These are phyloP conservation scores for Monosporascus sp. DNA, from an alignment of 2,329 filamentous ascomycete species.

Conservation along the genomic window DNA sequence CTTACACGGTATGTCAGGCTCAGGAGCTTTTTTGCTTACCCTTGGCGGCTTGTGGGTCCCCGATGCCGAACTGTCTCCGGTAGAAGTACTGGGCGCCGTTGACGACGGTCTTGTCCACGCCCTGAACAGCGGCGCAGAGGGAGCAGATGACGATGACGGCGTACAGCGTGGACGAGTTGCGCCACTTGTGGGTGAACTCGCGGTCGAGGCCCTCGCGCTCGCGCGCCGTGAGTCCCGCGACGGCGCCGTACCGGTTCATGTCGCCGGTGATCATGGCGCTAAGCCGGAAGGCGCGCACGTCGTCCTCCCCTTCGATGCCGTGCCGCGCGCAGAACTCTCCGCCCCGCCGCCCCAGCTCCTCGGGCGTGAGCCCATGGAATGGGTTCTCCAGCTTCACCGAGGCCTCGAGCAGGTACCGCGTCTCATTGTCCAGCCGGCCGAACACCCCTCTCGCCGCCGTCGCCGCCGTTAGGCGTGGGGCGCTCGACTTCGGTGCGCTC, in stretches of 20 bases:
- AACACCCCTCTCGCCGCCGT: constrained; percentile 3
- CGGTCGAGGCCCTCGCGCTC: constrained; percentile 54
- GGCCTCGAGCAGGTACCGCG: constrained; percentile 27
- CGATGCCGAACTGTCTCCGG: constrained; percentile 55
- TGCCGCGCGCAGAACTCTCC: constrained; percentile 53
- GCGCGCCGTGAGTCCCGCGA: constrained; percentile 49
- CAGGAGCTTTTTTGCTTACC: constrained; percentile 8
- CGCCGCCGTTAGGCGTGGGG: constrained; percentile 4
- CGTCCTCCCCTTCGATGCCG: constrained; percentile 48
- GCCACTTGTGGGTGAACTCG: constrained; percentile 64
- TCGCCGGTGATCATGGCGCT: constrained; percentile 54
- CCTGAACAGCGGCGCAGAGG: constrained; percentile 57
- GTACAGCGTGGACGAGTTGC: constrained; percentile 61
- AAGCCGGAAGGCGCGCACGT: constrained; percentile 53
- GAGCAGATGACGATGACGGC: constrained; percentile 51
- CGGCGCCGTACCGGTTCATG: constrained; percentile 42
- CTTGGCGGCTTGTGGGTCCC: constrained; percentile 39
- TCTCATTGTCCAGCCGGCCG: constrained; percentile 17
- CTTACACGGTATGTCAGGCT: background rate
- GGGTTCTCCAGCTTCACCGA: constrained; percentile 36
- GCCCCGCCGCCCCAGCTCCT: constrained; percentile 50
- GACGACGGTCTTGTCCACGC: constrained; percentile 67
- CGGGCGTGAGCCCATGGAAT: constrained; percentile 31
- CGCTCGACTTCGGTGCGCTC: constrained; percentile 24
- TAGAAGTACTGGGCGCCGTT: constrained; percentile 66